A percentile compares a stretch with the other conserved stretches of the same genome.
Conservation (phyloP, 805 yeast species). For the Yarrowia sp. region DNA sequence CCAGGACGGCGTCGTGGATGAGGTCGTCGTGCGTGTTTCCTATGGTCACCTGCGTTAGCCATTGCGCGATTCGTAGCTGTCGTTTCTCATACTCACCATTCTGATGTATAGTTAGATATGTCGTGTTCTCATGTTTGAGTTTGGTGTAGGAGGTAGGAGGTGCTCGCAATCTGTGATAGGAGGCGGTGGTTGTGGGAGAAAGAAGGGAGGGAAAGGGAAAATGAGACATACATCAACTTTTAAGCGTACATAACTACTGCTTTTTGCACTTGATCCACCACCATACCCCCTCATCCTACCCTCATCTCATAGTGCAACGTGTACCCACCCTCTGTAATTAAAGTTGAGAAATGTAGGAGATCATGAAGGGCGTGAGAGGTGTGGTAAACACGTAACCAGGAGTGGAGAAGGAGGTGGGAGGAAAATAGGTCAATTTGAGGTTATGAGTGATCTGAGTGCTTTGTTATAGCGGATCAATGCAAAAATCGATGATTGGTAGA, state of each 20-base stretch:
- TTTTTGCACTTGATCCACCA: too few relatives aligned
- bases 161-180: conserved; percentile 11
- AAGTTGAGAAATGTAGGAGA: conserved; percentile 4
- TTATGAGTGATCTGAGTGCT: too few relatives aligned
- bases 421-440: too few relatives aligned
- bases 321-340: conserved; percentile 8
- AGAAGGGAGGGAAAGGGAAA: too few relatives aligned
- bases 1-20: conserved; percentile 96
- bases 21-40: conserved; percentile 91
- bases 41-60: conserved; percentile 67
- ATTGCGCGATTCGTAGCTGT: background rate
- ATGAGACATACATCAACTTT: too few relatives aligned
- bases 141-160: conserved; percentile 6
- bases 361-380: background rate
- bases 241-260: too few relatives aligned
- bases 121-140: conserved; percentile 39
- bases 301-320: conserved; percentile 4
- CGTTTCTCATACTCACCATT: conserved; percentile 26
- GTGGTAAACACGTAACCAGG: conserved; percentile 11
- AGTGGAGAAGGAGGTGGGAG: background rate
- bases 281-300: too few relatives aligned
- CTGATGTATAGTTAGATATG: conserved; percentile 33
- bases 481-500: too few relatives aligned
- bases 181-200: background rate
- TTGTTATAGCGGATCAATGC: too few relatives aligned